Base-by-base conservation (phyloP, 164 flowering plant species). In the Kingdonia uniflora region DNA sequence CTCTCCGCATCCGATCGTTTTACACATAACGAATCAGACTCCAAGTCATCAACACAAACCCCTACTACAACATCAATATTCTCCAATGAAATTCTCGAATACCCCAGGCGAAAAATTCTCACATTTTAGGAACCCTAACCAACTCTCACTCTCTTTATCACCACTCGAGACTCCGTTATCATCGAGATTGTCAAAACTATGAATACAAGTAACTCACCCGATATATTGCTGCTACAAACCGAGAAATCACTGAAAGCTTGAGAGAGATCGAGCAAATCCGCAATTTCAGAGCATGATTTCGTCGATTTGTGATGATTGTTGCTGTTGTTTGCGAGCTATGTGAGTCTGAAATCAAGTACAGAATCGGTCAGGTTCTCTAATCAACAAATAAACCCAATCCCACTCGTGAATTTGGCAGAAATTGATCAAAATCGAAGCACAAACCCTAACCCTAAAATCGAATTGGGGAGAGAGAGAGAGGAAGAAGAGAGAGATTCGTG, bases 221-320 rank as follows among this genome's bases (percentile, higher is more conserved):
- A 92, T 35, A 92, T 84, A 38, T 92, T 95, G 55, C 94, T 85
- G 70, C 87, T 80, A 59, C 80, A 92, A 5, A 76, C 84, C 0
- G 95, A 85, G 58, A 73, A 79, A 57, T 85, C 95, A 48, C 83
- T 78, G 70, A 83, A 85, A 25, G 85, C 78, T 15, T 74, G 82
- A 0, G 94, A 87, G 22, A 85, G 56, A 11, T 81, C 82, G 15
- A 82, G 65, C 13, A 68, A 63, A 6, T 76, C 35, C 8, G 4
- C 35, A 29, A 3, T 8, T 29, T 29, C 6, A 29, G 4, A 29
- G 8, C 8, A 29, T 76, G 24, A 66, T 65, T n/a, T n/a, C 0
- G 65, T 66, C 0, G 58, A 29, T 22, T 17, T 56, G 17, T 49
- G 44, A 14, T n/a, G n/a, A 14, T 14, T 41, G 15, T 41, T 14